Percentiles rank a stretch among this genome's conserved stretches.
Conservation (phyloP, 768 basidiomycete genomes). For the Sutorius australiensis region DNA sequence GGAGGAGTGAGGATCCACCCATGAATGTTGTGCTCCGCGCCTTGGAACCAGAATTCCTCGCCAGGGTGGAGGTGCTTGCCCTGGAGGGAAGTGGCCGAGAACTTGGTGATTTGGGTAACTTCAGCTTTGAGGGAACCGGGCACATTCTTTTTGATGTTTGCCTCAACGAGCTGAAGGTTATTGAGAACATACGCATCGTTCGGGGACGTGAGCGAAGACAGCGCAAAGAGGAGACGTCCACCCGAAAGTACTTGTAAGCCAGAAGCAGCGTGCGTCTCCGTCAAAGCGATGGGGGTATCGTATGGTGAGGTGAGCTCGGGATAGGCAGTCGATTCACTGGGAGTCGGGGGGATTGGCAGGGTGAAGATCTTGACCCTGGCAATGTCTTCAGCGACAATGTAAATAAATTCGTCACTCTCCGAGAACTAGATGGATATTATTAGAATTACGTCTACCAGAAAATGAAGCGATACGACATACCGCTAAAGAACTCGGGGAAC, state of each 20-base stretch:
- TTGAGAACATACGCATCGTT: constrained; percentile 72
- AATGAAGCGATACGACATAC: constrained; percentile 4
- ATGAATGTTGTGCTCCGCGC: constrained; percentile 74
- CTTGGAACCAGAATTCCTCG: constrained; percentile 88
- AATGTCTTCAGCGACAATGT: constrained; percentile 72
- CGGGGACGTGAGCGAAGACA: constrained; percentile 72
- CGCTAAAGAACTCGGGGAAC: constrained; percentile 46
- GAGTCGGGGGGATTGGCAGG: constrained; percentile 64
- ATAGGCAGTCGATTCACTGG: constrained; percentile 48
- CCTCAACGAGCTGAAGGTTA: constrained; percentile 43
- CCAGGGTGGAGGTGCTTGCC: constrained; percentile 58
- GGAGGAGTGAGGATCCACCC: constrained; percentile 82
- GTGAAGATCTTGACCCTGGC: constrained; percentile 74
- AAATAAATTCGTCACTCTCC: constrained; percentile 61
- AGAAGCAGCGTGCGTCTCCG: constrained; percentile 52
- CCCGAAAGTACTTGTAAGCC: constrained; percentile 58
- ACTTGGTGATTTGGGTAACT: constrained; percentile 59
- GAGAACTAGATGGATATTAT: constrained; percentile 54
- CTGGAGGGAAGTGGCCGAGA: constrained; percentile 54
- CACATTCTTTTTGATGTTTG: constrained; percentile 33
- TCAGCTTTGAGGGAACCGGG: constrained; percentile 28
- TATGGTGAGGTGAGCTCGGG: constrained; percentile 43
- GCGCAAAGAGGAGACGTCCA: constrained; percentile 65
- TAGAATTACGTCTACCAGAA: neutral
- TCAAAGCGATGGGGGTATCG: constrained; percentile 55